phyloP scores from a whole-genome alignment of 2,329 filamentous ascomycete species.

The Penicillium concentricum region DNA sequence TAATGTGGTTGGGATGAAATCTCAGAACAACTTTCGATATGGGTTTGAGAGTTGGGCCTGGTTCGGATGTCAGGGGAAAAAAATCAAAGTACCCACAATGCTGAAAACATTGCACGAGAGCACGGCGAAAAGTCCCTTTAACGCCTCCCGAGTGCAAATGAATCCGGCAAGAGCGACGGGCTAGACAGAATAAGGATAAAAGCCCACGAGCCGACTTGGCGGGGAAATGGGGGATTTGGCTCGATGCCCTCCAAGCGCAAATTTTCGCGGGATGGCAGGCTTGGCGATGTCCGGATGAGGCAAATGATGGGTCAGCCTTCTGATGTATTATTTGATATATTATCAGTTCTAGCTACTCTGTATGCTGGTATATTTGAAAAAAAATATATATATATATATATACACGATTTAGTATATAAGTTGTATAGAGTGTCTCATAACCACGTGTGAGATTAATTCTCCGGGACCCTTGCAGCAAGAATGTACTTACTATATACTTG shows the following conservation, averaged over 20 bases:
- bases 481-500: neutral
- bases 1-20: neutral
- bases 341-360: too few species aligned
- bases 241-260: constrained; percentile 12
- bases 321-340: neutral
- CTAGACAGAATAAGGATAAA: constrained; percentile 15
- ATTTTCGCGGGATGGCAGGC: constrained; percentile 21
- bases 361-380: too few species aligned
- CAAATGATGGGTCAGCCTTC: constrained; percentile 2
- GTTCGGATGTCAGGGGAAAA: constrained; percentile 22
- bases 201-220: constrained; percentile 10
- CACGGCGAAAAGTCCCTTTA: constrained; percentile 4
- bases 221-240: constrained; percentile 11
- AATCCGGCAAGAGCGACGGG: neutral
- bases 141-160: neutral
- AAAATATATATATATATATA: too few species aligned
- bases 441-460: neutral
- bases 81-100: constrained; percentile 22
- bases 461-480: neutral
- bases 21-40: neutral
- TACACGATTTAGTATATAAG: too few species aligned
- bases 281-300: constrained; percentile 18
- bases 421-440: too few species aligned
- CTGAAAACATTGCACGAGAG: constrained; percentile 19
- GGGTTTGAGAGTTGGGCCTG: constrained; percentile 1